Percentiles rank a stretch among this genome's conserved stretches.
phyloP scores from a whole-genome alignment of 2,329 filamentous ascomycete genomes.

The Chlorencoelia australis region DNA sequence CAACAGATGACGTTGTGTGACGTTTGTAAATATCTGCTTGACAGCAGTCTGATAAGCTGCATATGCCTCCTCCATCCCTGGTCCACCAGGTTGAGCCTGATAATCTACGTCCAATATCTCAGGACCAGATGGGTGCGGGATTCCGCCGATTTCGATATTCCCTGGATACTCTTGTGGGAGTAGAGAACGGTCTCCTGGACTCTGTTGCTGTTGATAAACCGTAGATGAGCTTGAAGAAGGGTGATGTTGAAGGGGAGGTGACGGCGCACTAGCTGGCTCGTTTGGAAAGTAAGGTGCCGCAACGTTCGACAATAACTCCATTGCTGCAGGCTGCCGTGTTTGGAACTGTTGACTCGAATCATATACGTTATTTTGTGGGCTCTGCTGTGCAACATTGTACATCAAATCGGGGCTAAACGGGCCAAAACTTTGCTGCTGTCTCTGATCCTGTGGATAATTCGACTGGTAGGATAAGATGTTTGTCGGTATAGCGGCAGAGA shows the following conservation, averaged over 20 bases:
- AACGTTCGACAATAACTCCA: constrained; percentile 67
- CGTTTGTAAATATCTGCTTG: constrained; percentile 51
- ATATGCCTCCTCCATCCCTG: constrained; percentile 55
- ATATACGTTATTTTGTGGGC: constrained; percentile 49
- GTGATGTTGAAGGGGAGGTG: constrained; percentile 43
- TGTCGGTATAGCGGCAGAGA: constrained; percentile 29
- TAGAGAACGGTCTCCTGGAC: constrained; percentile 45
- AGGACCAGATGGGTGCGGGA: constrained; percentile 35
- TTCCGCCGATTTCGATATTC: constrained; percentile 38
- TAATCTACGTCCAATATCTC: constrained; percentile 36
- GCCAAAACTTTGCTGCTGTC: constrained; percentile 42
- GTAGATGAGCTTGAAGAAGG: constrained; percentile 41
- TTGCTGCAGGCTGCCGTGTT: constrained; percentile 62
- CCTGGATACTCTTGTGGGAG: constrained; percentile 41
- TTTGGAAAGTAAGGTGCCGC: constrained; percentile 67
- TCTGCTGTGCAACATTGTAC: constrained; percentile 67
- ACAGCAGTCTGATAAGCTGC: constrained; percentile 52
- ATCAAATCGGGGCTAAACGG: constrained; percentile 59
- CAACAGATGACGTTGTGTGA: constrained; percentile 46
- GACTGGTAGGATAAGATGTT: constrained; percentile 30
- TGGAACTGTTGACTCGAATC: constrained; percentile 75
- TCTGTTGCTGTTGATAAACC: constrained; percentile 50
- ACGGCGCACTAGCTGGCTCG: constrained; percentile 52
- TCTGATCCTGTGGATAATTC: constrained; percentile 39
- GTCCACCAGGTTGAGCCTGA: constrained; percentile 38